phyloP scores from a whole-genome alignment of 1,139 yeast genomes.

The Barnettozyma hawaiiensis region DNA sequence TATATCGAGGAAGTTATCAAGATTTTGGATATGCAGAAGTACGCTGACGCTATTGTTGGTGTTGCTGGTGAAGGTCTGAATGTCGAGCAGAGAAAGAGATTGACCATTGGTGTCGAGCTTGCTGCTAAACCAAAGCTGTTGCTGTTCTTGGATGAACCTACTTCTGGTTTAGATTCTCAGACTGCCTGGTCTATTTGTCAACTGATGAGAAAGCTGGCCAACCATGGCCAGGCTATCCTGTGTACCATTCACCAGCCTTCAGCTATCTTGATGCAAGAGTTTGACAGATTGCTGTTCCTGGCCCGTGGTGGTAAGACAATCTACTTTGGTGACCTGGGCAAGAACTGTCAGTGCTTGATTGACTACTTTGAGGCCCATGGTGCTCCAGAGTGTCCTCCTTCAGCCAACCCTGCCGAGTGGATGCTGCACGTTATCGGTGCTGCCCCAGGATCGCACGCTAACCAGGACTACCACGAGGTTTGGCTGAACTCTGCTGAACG shows the following conservation, averaged over 20 bases:
- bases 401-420: conserved; percentile 80
- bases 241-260: conserved; percentile 59
- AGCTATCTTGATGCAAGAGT: conserved; percentile 57
- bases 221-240: conserved; percentile 73
- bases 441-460: conserved; percentile 70
- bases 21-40: conserved; percentile 63
- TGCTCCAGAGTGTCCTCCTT: conserved; percentile 56
- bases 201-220: conserved; percentile 67
- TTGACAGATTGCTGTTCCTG: conserved; percentile 67
- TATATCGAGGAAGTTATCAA: conserved; percentile 70
- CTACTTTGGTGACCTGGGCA: conserved; percentile 74
- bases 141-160: conserved; percentile 27
- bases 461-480: conserved; percentile 56
- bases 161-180: conserved; percentile 88
- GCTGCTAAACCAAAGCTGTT: conserved; percentile 81
- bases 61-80: conserved; percentile 74
- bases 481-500: conserved; percentile 58
- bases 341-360: conserved; percentile 51
- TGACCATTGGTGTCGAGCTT: conserved; percentile 79
- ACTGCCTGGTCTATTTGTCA: conserved; percentile 85
- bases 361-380: conserved; percentile 66
- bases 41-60: conserved; percentile 81
- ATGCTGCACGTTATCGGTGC: conserved; percentile 78
- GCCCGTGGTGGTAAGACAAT: conserved; percentile 78
- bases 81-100: conserved; percentile 81